These are phyloP conservation scores for Trebouxia sp. DNA, from an alignment of 139 green algal genomes.

Conservation along the genomic window DNA sequence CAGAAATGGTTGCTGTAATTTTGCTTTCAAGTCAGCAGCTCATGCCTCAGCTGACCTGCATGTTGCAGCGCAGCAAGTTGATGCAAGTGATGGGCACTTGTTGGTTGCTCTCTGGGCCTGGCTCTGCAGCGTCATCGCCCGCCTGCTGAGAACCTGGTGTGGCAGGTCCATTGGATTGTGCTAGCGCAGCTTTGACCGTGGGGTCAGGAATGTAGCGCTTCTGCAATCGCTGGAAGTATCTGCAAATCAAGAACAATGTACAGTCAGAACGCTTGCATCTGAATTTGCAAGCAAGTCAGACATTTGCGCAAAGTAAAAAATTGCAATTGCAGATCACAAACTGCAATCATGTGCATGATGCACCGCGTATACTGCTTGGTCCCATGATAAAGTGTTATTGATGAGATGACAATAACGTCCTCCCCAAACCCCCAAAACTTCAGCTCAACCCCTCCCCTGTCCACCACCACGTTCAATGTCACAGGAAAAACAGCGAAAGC, in stretches of 20 bases:
- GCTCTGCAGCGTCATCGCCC: neutral
- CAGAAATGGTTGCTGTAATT: neutral
- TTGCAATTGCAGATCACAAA: too few species aligned
- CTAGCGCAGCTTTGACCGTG: conserved; percentile 28
- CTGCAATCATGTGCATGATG: too few species aligned
- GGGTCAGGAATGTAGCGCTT: conserved; percentile 61
- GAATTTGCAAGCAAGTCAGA: too few species aligned
- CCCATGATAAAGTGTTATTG: too few species aligned
- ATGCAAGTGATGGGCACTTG: conserved; percentile 81
- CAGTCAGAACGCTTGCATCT: neutral
- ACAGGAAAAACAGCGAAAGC: neutral
- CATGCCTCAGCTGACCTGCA: conserved; percentile 39
- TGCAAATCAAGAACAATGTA: conserved; percentile 3
- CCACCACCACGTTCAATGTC: too few species aligned
- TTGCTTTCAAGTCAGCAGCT: neutral
- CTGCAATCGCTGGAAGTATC: conserved; percentile 82
- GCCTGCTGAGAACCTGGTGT: neutral
- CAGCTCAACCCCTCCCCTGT: too few species aligned
- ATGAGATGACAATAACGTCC: too few species aligned
- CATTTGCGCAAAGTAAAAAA: too few species aligned
- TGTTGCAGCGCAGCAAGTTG: conserved; percentile 89
- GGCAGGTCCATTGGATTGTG: neutral
- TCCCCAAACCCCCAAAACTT: too few species aligned
- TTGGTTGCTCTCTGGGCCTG: neutral
- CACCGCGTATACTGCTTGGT: too few species aligned